Conservation (phyloP, 331 rosid species). For the Erythrophleum ivorense region DNA sequence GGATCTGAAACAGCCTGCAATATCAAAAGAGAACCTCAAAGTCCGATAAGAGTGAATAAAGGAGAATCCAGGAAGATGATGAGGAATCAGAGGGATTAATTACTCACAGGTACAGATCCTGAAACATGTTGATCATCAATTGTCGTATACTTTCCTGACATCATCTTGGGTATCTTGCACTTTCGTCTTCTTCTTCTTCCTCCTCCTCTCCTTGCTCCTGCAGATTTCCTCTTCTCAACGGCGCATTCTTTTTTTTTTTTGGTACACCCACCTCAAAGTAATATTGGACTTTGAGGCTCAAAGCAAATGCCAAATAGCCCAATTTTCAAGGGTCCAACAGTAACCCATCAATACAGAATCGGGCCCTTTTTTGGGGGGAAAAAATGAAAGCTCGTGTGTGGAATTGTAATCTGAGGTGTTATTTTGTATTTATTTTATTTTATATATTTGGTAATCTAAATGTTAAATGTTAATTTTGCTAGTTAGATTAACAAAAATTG, state of each 20-base stretch:
- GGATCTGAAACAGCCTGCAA: constrained; percentile 89
- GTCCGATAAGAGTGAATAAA: not conserved
- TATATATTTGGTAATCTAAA: no score
- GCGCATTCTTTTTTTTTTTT: not conserved
- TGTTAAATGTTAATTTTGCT: no score
- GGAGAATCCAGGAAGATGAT: not conserved
- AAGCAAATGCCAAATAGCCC: not conserved
- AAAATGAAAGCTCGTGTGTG: no score
- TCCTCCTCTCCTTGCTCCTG: not conserved
- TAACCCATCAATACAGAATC: not conserved
- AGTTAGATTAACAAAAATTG: no score
- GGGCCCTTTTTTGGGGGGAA: not conserved
- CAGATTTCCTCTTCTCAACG: constrained; percentile 35
- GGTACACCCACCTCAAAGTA: not conserved
- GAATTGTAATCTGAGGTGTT: no score
- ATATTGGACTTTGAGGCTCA: not conserved
- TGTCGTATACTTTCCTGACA: constrained; percentile 75
- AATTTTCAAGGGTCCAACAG: not conserved
- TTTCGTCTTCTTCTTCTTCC: not conserved
- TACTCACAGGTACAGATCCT: constrained; percentile 72
- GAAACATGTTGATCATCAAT: constrained; percentile 62
- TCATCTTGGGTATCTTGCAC: constrained; percentile 54
- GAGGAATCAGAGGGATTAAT: constrained; percentile 16
- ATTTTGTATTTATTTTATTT: no score
- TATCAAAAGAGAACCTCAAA: not conserved